Percentiles rank a stretch among this genome's conserved stretches.
phyloP scores from a whole-genome alignment of 2,329 filamentous ascomycete species.

The Eurotiales sp. region DNA sequence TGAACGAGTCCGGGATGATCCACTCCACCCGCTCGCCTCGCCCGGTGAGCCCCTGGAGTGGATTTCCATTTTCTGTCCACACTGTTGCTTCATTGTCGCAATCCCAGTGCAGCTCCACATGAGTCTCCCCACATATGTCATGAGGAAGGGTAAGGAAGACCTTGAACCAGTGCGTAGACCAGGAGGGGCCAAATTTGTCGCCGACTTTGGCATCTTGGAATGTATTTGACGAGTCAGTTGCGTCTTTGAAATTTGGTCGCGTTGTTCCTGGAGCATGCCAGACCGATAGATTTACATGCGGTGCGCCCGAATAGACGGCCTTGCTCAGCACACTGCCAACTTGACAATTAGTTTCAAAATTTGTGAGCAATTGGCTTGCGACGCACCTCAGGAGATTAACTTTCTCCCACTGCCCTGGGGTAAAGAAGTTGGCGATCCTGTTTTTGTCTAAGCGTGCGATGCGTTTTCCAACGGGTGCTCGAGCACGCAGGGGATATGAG shows the following conservation, averaged over 20 bases:
- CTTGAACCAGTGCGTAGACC: conserved; percentile 98
- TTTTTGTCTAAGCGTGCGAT: neutral
- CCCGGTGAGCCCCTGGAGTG: conserved; percentile 87
- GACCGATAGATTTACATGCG: conserved; percentile 78
- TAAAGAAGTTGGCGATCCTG: conserved; percentile 56
- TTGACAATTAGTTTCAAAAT: neutral
- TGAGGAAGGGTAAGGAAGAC: conserved; percentile 73
- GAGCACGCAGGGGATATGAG: conserved; percentile 50
- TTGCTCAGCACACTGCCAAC: conserved; percentile 65
- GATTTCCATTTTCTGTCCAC: conserved; percentile 85
- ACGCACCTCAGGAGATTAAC: conserved; percentile 68
- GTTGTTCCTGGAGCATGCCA: conserved; percentile 77
- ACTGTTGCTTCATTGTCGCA: conserved; percentile 90
- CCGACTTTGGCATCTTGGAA: conserved; percentile 74
- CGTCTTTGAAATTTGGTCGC: conserved; percentile 83
- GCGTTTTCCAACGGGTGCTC: neutral
- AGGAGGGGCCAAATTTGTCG: conserved; percentile 82
- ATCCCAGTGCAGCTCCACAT: conserved; percentile 93
- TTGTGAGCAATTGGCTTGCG: neutral
- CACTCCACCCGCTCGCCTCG: conserved; percentile 86
- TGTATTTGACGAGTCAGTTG: conserved; percentile 57
- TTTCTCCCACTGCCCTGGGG: conserved; percentile 69
- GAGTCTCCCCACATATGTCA: conserved; percentile 68
- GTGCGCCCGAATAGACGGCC: conserved; percentile 61
- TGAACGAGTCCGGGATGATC: conserved; percentile 77